A percentile compares a stretch with the other conserved stretches of the same genome.
phyloP scores from a whole-genome alignment of 2,329 filamentous ascomycete genomes.

The Stylonectria norvegica region DNA sequence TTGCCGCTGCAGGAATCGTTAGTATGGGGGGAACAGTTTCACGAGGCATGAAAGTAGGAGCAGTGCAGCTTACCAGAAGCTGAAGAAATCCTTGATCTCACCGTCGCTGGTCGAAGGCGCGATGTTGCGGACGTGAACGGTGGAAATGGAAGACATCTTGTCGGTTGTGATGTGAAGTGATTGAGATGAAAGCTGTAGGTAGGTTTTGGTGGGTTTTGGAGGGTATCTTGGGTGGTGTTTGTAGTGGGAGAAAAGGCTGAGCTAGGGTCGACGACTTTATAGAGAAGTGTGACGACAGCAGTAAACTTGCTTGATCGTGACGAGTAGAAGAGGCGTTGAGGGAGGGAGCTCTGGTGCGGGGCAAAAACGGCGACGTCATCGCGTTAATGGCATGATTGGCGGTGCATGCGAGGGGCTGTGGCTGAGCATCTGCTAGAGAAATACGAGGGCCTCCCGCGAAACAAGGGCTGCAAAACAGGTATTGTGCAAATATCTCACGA shows the following conservation, averaged over 20 bases:
- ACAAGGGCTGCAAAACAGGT: background rate
- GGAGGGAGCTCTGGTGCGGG: slow-evolving; percentile 28
- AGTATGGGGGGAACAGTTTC: slow-evolving; percentile 5
- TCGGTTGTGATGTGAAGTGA: slow-evolving; percentile 6
- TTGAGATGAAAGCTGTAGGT: background rate
- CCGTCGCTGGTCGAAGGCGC: slow-evolving; percentile 76
- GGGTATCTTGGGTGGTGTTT: background rate
- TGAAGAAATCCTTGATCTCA: slow-evolving; percentile 96
- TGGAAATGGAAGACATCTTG: slow-evolving; percentile 57
- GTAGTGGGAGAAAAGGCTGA: too few relatives aligned
- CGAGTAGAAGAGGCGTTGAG: slow-evolving; percentile 6
- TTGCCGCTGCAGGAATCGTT: slow-evolving; percentile 64
- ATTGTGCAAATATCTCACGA: too few relatives aligned
- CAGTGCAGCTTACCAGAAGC: slow-evolving; percentile 67
- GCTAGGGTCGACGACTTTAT: too few relatives aligned
- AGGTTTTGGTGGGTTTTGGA: background rate
- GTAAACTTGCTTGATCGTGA: slow-evolving; percentile 6
- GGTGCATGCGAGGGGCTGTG: slow-evolving; percentile 15
- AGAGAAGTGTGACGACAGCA: too few relatives aligned
- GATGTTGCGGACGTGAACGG: slow-evolving; percentile 89
- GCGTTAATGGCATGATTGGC: slow-evolving; percentile 21
- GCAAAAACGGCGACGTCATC: slow-evolving; percentile 30
- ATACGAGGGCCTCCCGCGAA: slow-evolving; percentile 4
- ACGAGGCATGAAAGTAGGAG: background rate
- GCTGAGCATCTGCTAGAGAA: slow-evolving; percentile 13